Percentiles rank a stretch among this genome's conserved stretches.
phyloP scores from a whole-genome alignment of 2,329 filamentous ascomycete genomes.

The Claviceps arundinis region DNA sequence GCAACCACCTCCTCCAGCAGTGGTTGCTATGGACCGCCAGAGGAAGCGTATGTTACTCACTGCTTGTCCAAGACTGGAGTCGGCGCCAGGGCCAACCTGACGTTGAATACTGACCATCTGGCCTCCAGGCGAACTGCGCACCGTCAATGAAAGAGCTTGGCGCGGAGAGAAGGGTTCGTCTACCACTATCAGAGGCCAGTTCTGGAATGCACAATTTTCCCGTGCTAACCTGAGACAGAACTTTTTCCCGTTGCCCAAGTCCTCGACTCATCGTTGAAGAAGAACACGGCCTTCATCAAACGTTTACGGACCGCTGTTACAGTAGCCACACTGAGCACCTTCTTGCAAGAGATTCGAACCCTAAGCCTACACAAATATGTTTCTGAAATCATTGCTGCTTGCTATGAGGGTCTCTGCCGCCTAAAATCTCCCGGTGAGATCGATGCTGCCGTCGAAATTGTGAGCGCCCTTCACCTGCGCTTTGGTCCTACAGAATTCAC shows the following conservation, averaged over 20 bases:
- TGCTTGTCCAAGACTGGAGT: neutral
- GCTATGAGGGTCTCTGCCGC: slow-evolving; percentile 85
- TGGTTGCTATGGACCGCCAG: slow-evolving; percentile 5
- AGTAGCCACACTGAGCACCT: slow-evolving; percentile 63
- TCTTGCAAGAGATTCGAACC: slow-evolving; percentile 79
- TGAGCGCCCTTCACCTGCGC: slow-evolving; percentile 88
- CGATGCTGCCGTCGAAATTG: slow-evolving; percentile 79
- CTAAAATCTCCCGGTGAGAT: slow-evolving; percentile 88
- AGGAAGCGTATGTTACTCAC: slow-evolving; percentile 3
- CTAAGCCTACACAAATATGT: slow-evolving; percentile 92
- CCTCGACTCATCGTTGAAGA: slow-evolving; percentile 90
- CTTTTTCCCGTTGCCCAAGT: slow-evolving; percentile 64
- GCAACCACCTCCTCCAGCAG: neutral
- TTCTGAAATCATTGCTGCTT: slow-evolving; percentile 91
- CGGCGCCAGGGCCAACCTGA: neutral
- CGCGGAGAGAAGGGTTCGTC: slow-evolving; percentile 66
- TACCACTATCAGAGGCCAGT: slow-evolving; percentile 6
- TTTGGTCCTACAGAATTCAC: slow-evolving; percentile 88
- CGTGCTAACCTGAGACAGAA: slow-evolving; percentile 34
- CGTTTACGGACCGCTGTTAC: slow-evolving; percentile 83
- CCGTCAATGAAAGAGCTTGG: slow-evolving; percentile 80
- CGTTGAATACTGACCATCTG: slow-evolving; percentile 8
- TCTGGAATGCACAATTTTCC: slow-evolving; percentile 3
- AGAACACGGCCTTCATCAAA: slow-evolving; percentile 97
- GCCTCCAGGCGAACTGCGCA: slow-evolving; percentile 67